Evolutionary conservation across 306 rosid species (phyloP), one percentile per base, ranked within the genome.

Genomic region (Erythrophleum fordii): DNA sequence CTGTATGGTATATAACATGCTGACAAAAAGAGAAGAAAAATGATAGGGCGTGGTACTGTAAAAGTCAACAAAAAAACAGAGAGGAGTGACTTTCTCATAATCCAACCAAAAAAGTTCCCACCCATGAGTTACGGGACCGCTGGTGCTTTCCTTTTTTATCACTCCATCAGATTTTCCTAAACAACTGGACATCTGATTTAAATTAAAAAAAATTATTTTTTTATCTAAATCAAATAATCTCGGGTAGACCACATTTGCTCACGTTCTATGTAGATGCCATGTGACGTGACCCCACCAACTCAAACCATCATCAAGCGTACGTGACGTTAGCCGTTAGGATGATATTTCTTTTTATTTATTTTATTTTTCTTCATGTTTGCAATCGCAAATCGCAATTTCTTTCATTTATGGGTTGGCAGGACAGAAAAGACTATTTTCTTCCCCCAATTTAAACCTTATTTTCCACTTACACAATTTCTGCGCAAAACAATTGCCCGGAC

Each of bases 61-160:
- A 51, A 49, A 45, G 52, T 18, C 55, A 25, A 78, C n/a, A n/a
- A 81, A 83, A 76, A 28, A 62, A 20, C 60, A 2, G 55, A 37
- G 44, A 5, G 20, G 10, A 22, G 75, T 77, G n/a, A 83, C 71
- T 60, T 77, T 84, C 37, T 22, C 53, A 48, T 68, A 29, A 81
- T 45, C 65, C 75, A 80, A 78, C 60, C 34, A 68, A 62, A 53
- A 80, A 77, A 22, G 44, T 8, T 49, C 11, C 22, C 75, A 7
- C 78, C 81, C 88, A 64, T 62, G 69, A 83, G 73, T 83, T 37
- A 51, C 76, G 89, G 83, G 48, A 61, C 78, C 75, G 77, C 70
- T 64, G 75, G 83, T n/a, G 59, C 26, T 52, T 71, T 71, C 23
- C 77, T 37, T 14, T 48, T 72, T 29, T 41, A 18, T 74, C 69